Percentiles rank a stretch among this genome's conserved stretches.
These are phyloP conservation scores for Pontederia paniculata DNA, from an alignment of 176 grass and related monocot genomes.

Conservation along the genomic window DNA sequence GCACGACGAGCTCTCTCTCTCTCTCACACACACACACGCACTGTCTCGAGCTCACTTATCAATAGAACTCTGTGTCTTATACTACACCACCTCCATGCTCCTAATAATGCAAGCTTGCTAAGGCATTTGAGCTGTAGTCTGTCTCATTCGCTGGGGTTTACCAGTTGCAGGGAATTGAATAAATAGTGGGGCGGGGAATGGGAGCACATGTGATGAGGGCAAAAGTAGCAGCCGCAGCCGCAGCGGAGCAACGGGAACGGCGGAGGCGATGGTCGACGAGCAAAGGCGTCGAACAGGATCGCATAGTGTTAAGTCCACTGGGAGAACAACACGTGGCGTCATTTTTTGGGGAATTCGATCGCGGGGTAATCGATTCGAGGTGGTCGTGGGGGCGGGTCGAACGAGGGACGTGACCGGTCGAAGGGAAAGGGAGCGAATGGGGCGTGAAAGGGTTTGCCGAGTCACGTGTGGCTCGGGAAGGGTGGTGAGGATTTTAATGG, in stretches of 20 bases:
- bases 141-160: too few relatives aligned
- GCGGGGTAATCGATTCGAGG: background rate
- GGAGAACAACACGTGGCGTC: slow-evolving; percentile 7
- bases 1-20: background rate
- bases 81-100: too few relatives aligned
- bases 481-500: slow-evolving; percentile 7
- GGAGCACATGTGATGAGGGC: slow-evolving; percentile 4
- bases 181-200: slow-evolving; percentile 6
- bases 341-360: background rate
- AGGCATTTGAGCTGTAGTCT: too few relatives aligned
- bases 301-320: background rate
- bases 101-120: too few relatives aligned
- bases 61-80: too few relatives aligned
- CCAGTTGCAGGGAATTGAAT: background rate
- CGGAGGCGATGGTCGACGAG: background rate
- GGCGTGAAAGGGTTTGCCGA: background rate
- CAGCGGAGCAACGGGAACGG: slow-evolving; percentile 1
- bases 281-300: slow-evolving; percentile 16
- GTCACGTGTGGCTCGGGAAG: slow-evolving; percentile 20
- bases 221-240: slow-evolving; percentile 12
- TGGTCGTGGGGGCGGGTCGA: background rate
- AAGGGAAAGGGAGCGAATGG: too few relatives aligned
- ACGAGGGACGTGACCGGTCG: slow-evolving; percentile 26
- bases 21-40: too few relatives aligned
- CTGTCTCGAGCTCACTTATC: too few relatives aligned